Evolutionary conservation across 2,329 filamentous ascomycete genomes (phyloP), one percentile per base, ranked within the genome.

Genomic region (Aspergillus quadricinctus): DNA sequence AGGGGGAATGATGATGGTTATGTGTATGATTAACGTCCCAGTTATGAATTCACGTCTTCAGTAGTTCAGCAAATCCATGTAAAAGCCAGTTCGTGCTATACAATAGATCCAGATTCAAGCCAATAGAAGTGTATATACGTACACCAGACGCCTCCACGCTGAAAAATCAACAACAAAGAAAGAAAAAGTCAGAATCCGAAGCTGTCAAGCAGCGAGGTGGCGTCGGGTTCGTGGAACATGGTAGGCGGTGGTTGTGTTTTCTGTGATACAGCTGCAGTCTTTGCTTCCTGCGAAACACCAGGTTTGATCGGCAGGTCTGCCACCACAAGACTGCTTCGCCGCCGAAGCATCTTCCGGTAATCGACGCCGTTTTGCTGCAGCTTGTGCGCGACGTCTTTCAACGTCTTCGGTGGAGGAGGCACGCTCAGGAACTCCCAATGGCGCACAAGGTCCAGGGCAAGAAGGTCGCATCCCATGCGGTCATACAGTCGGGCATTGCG

Each of bases 171-270:
- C 4, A 6, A 45, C 10, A 50, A 21, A 19, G 54, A 56, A 53
- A 53, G 21, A 51, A 27, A 23, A 23, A n/a, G n/a, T 52, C 62
- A 97, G 70, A 97, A 94, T 1, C 93, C 93, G 81, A 97, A 97
- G 71, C 84, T 92, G 78, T 97, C 93, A 65, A 97, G 79, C 68
- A 99, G 75, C 57, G 90, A 93, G 70, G 85, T 90, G 28, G 89
- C 83, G 76, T 96, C 92, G n/a, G 94, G 94, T 73, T 99, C 94
- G 65, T 95, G 83, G 71, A 97, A 97, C 60, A 88, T 86, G 21
- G 88, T 91, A 1, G 91, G 86, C 17, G 87, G 81, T 14, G 83
- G 80, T 66, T 87, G 82, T 58, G 77, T 75, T 64, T 75, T 74
- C 62, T 66, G 57, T 28, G 66, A 61, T 27, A 74, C 56, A 14